Evolutionary conservation across 805 yeast species (phyloP).

Genomic region (Debaryomyces maramus): DNA sequence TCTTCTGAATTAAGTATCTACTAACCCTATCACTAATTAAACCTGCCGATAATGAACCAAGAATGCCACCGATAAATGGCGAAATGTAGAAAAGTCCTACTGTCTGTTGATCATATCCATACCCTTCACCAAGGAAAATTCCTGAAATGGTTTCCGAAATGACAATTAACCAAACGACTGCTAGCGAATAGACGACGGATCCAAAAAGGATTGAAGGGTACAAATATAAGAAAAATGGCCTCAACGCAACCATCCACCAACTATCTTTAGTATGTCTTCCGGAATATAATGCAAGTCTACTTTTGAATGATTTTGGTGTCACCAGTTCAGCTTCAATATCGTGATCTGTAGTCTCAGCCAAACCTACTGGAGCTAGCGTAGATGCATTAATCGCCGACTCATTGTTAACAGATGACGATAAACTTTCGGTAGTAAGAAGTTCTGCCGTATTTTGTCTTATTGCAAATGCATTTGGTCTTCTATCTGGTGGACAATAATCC

Average conservation of each 20-base stretch:
- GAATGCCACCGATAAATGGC: slow-evolving; percentile 57
- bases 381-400: background rate
- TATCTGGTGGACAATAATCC: slow-evolving; percentile 22
- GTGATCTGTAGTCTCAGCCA: slow-evolving; percentile 6
- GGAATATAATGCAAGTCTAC: slow-evolving; percentile 41
- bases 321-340: slow-evolving; percentile 1
- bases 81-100: slow-evolving; percentile 56
- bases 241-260: slow-evolving; percentile 55
- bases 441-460: slow-evolving; percentile 15
- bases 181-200: slow-evolving; percentile 51
- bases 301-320: slow-evolving; percentile 19
- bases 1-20: slow-evolving; percentile 42
- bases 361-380: slow-evolving; percentile 12
- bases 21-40: slow-evolving; percentile 49
- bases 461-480: slow-evolving; percentile 33
- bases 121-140: slow-evolving; percentile 47
- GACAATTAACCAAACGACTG: slow-evolving; percentile 65
- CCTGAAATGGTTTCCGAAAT: slow-evolving; percentile 56
- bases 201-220: slow-evolving; percentile 57
- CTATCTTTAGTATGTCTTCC: slow-evolving; percentile 52
- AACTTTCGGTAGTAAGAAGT: slow-evolving; percentile 13
- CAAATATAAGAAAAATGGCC: slow-evolving; percentile 52
- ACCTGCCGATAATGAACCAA: slow-evolving; percentile 59
- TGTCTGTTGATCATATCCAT: slow-evolving; percentile 44
- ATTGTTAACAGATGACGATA: slow-evolving; percentile 15